These are phyloP conservation scores for Pilaira anomala DNA, from an alignment of 192 early-diverging fungal species.

Conservation along the genomic window DNA sequence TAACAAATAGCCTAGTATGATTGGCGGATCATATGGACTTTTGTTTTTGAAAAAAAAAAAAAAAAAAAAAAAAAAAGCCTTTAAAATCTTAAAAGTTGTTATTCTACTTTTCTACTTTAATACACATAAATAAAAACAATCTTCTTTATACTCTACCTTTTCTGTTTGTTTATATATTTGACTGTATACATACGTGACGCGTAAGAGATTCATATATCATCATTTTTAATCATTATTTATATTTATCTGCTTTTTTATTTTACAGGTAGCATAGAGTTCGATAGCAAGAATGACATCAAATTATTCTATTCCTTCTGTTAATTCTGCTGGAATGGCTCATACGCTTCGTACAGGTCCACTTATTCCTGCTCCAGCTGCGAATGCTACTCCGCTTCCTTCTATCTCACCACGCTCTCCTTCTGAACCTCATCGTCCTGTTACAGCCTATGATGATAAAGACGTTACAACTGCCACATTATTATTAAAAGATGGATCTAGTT, in stretches of 20 bases:
- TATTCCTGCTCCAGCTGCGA: conserved; percentile 34
- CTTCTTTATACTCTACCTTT: too few relatives aligned
- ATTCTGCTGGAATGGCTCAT: conserved; percentile 25
- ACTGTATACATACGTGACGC: too few relatives aligned
- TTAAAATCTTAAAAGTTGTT: too few relatives aligned
- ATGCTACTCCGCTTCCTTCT: conserved; percentile 20
- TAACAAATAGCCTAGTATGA: too few relatives aligned
- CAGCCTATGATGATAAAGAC: conserved; percentile 34
- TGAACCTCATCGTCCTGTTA: conserved; percentile 38
- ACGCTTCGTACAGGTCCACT: background rate
- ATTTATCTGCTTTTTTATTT: background rate
- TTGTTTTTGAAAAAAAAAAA: too few relatives aligned
- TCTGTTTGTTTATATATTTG: too few relatives aligned
- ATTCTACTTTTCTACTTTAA: too few relatives aligned
- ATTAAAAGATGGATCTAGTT: conserved; percentile 81
- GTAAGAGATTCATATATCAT: too few relatives aligned
- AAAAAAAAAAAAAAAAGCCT: too few relatives aligned
- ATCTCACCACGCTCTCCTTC: conserved; percentile 34
- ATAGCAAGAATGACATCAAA: background rate
- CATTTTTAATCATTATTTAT: background rate
- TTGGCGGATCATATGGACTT: too few relatives aligned
- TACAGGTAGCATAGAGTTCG: background rate
- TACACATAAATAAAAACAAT: too few relatives aligned
- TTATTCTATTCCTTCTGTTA: conserved; percentile 18
- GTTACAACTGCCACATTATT: conserved; percentile 65